Base-by-base conservation (phyloP, 106 monocot genomes). In the Dendrobium huoshanense region DNA sequence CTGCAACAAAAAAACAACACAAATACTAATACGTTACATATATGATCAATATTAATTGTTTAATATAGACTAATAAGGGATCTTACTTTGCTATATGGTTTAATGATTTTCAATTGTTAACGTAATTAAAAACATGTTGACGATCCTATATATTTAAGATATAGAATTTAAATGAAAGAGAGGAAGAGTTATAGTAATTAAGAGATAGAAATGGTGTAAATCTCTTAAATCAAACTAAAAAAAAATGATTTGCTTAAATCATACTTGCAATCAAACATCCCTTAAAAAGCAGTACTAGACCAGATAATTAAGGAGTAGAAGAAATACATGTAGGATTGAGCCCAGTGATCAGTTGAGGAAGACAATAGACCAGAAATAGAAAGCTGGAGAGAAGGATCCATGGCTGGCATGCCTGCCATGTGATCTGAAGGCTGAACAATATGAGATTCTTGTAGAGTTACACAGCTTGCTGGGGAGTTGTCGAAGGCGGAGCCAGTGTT, bases 241-340 rank as follows among this genome's bases (percentile, higher is more conserved):
- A 51, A 51, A 13, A 13, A 13, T 16, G 51, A 51, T 51, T 16
- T 51, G 10, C 13, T 37, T 40, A 33, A 40, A 72, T 16, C 33
- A 37, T 10, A 72, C 0, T 37, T 27, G 2, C 29, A 72, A 72
- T 5, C 72, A 33, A 72, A 40, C 40, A 51, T 16, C 10, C 4
- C 40, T 41, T 5, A 10, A 33, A 70, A 37, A 33, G 33, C 37
- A n/a, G n/a, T n/a, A 18, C 13, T 40, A 16, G 2, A 72, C 4
- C 7, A 11, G 16, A 40, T 29, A 27, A 72, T 15, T 33, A 4
- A 33, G 9, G 72, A 13, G 40, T 4, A 4, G 2, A 9, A 72
- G 40, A 4, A 29, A 16, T 72, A 72, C 72, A 72, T 22, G 72
- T 40, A 72, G 72, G 72, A 72, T 72, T 72, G 72, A 27, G 72